Percentiles rank a stretch among this genome's conserved stretches.
Evolutionary conservation across 2,329 filamentous ascomycete genomes (phyloP).

Genomic region (Cercospora zeina): DNA sequence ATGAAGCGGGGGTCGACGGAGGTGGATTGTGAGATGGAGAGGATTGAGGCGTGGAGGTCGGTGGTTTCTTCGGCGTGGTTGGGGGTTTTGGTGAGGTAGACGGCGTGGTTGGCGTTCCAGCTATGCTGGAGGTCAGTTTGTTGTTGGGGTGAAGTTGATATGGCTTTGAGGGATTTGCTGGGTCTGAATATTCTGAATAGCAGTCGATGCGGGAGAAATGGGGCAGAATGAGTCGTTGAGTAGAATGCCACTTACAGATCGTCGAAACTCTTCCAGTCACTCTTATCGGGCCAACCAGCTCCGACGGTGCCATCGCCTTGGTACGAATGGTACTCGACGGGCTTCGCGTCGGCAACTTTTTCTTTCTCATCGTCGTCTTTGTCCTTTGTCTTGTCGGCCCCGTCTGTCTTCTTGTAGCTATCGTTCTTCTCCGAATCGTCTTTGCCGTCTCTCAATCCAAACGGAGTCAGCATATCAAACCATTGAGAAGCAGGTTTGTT

Average conservation of each 20-base stretch:
- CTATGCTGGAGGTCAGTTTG: neutral
- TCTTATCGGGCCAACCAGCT: constrained; percentile 13
- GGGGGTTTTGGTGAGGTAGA: constrained; percentile 29
- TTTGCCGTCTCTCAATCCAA: neutral
- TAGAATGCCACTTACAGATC: neutral
- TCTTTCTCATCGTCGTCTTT: neutral
- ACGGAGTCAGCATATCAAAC: constrained; percentile 4
- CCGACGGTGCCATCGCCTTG: constrained; percentile 16
- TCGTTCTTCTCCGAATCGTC: neutral
- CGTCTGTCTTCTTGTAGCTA: neutral
- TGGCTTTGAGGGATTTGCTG: no score
- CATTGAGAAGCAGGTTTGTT: neutral
- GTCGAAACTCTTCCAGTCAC: constrained; percentile 11
- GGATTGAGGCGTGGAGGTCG: constrained; percentile 44
- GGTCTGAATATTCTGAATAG: no score
- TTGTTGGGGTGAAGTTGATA: no score
- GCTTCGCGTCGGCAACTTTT: neutral
- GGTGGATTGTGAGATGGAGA: constrained; percentile 36
- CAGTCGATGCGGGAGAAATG: no score
- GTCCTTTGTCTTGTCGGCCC: neutral
- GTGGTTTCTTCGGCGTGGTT: constrained; percentile 43
- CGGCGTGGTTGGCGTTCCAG: constrained; percentile 5
- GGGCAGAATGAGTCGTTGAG: neutral
- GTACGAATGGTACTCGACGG: constrained; percentile 5
- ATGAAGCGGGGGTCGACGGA: constrained; percentile 45